Percentiles rank a stretch among this genome's conserved stretches.
Conservation (phyloP, 2,329 filamentous ascomycete species). For the Apiospora hydei region DNA sequence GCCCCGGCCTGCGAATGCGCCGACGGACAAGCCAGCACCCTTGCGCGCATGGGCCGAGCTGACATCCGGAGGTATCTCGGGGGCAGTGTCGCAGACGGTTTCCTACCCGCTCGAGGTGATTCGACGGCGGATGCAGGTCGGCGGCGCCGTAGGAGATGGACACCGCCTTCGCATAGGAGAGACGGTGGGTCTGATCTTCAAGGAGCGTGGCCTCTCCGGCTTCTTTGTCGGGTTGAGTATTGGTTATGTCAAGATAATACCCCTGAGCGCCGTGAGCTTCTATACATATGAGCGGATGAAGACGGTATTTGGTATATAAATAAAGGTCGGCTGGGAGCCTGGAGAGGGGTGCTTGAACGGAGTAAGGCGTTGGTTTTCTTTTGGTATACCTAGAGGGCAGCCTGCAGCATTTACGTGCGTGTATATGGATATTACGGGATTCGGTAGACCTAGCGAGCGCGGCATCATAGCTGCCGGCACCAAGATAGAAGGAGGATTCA, state of each 20-base stretch:
- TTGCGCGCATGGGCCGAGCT: conserved; percentile 89
- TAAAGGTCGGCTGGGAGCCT: background rate
- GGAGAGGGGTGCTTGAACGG: background rate
- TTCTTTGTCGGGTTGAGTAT: conserved; percentile 95
- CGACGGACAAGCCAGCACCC: conserved; percentile 70
- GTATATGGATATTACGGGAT: background rate
- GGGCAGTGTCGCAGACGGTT: conserved; percentile 86
- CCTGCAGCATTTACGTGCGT: conserved; percentile 21
- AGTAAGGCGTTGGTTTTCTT: conserved; percentile 17
- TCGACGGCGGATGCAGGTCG: conserved; percentile 92
- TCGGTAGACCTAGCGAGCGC: conserved; percentile 7
- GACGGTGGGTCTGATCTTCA: conserved; percentile 76
- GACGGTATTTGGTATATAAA: conserved; percentile 69
- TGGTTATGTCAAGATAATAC: conserved; percentile 93
- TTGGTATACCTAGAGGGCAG: conserved; percentile 18
- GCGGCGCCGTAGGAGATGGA: conserved; percentile 91
- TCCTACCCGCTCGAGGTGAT: conserved; percentile 96
- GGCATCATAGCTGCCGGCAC: background rate
- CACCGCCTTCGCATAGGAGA: conserved; percentile 79
- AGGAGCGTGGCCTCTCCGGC: conserved; percentile 77
- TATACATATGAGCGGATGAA: conserved; percentile 72
- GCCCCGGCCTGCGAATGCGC: conserved; percentile 62
- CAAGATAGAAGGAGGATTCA: background rate
- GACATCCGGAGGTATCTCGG: conserved; percentile 82
- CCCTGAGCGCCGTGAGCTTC: conserved; percentile 79